Percentiles rank a stretch among this genome's conserved stretches.
phyloP scores from a whole-genome alignment of 176 grass and related monocot species.

The Oryza meridionalis region DNA sequence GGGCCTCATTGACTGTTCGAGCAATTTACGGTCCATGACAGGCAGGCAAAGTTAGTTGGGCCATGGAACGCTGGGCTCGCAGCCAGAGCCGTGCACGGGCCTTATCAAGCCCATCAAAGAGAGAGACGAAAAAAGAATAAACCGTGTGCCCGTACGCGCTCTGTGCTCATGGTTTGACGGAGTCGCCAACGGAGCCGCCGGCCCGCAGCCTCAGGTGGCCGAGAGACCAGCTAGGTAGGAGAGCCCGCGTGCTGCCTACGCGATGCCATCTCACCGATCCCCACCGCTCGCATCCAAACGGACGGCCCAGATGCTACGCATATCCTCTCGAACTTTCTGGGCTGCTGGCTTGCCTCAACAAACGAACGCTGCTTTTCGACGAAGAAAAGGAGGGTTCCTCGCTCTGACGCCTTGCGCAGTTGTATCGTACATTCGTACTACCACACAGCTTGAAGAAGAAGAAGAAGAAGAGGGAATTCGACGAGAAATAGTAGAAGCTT shows the following conservation, averaged over 20 bases:
- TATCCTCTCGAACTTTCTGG: slow-evolving; percentile 23
- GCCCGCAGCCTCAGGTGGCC: neutral
- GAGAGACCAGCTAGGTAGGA: neutral
- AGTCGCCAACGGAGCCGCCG: neutral
- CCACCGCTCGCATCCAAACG: neutral
- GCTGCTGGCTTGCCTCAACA: neutral
- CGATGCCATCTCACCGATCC: slow-evolving; percentile 39
- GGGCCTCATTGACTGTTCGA: neutral
- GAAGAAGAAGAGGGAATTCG: neutral
- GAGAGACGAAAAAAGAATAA: neutral
- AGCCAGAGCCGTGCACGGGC: too few species aligned
- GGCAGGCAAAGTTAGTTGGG: neutral
- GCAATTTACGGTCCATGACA: neutral
- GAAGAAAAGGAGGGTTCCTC: neutral
- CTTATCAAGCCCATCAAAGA: too few species aligned
- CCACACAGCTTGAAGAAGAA: slow-evolving; percentile 2
- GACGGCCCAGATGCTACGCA: slow-evolving; percentile 1
- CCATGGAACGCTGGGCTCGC: neutral
- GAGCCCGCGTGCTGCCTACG: slow-evolving; percentile 46
- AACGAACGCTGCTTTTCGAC: slow-evolving; percentile 5
- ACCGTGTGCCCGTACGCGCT: neutral
- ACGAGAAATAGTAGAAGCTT: neutral
- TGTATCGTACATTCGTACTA: neutral
- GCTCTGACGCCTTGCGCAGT: neutral
- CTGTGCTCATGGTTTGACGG: neutral